Percentiles rank a stretch among this genome's conserved stretches.
phyloP scores from a whole-genome alignment of 306 rosid genomes.

The Aeschynomene evenia region DNA sequence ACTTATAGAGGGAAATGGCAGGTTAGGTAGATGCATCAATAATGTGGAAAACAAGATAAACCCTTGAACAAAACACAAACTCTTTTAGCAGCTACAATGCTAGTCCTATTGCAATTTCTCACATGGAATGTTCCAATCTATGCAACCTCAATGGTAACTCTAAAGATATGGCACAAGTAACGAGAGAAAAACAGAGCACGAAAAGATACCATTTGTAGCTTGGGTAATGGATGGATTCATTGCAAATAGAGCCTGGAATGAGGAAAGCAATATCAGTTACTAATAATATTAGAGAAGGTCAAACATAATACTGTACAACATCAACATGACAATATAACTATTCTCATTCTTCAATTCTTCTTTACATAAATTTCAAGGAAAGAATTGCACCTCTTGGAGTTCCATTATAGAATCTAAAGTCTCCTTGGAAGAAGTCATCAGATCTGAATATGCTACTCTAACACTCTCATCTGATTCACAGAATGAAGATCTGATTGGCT shows the following conservation, averaged over 20 bases:
- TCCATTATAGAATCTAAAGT: conserved; percentile 75
- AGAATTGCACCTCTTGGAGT: conserved; percentile 66
- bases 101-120: background rate
- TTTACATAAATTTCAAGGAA: conserved; percentile 8
- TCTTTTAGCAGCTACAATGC: background rate
- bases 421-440: conserved; percentile 64
- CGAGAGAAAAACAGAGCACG: background rate
- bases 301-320: conserved; percentile 1
- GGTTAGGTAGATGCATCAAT: background rate
- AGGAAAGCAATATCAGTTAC: conserved; percentile 16
- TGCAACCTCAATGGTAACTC: background rate
- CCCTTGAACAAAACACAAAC: background rate
- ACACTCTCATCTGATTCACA: conserved; percentile 61
- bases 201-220: conserved; percentile 47
- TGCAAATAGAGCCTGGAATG: conserved; percentile 68
- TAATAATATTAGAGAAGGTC: background rate
- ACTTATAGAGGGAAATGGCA: conserved; percentile 7
- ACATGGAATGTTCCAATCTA: background rate
- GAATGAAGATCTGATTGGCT: conserved; percentile 58
- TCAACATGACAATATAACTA: background rate
- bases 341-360: background rate
- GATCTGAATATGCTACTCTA: conserved; percentile 56
- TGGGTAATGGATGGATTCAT: conserved; percentile 62
- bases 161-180: conserved; percentile 14
- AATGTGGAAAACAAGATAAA: background rate